A percentile compares a stretch with the other conserved stretches of the same genome.
These are phyloP conservation scores for Phytophthora constricta DNA, from an alignment of 352 stramenopile species.

Conservation along the genomic window DNA sequence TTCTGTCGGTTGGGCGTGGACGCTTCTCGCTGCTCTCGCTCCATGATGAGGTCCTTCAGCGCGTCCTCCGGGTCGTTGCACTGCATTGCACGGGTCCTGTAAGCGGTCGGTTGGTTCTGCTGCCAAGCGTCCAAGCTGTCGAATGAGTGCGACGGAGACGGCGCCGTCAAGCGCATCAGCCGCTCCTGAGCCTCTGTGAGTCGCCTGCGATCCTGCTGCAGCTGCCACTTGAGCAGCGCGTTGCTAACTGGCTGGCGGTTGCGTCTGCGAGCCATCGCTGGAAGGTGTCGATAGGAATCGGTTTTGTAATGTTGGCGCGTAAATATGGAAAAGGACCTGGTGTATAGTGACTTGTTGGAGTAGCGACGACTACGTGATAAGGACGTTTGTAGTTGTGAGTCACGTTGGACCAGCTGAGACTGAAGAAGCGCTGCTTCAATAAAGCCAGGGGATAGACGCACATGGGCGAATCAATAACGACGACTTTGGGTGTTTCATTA, in stretches of 20 bases:
- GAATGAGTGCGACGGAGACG: conserved; percentile 14
- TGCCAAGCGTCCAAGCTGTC: conserved; percentile 6
- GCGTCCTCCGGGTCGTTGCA: conserved; percentile 40
- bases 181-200: conserved; percentile 24
- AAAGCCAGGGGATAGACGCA: not conserved
- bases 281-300: conserved; percentile 12
- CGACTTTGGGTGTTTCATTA: conserved; percentile 1
- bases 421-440: not conserved
- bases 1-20: conserved; percentile 14
- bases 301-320: not conserved
- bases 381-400: not conserved
- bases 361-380: not conserved
- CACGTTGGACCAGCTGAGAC: not conserved
- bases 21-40: conserved; percentile 38
- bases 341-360: not conserved
- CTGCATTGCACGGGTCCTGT: conserved; percentile 9
- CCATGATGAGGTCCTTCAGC: conserved; percentile 46
- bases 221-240: conserved; percentile 40
- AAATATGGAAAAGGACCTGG: too few species aligned
- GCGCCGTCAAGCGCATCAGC: conserved; percentile 29
- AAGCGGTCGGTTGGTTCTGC: conserved; percentile 3
- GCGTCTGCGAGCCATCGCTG: conserved; percentile 24
- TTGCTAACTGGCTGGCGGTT: conserved; percentile 34
- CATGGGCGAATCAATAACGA: not conserved
- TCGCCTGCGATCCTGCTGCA: conserved; percentile 32